These are phyloP conservation scores for Veloporphyrellus conicus DNA, from an alignment of 1,284 basidiomycete species.

Conservation along the genomic window DNA sequence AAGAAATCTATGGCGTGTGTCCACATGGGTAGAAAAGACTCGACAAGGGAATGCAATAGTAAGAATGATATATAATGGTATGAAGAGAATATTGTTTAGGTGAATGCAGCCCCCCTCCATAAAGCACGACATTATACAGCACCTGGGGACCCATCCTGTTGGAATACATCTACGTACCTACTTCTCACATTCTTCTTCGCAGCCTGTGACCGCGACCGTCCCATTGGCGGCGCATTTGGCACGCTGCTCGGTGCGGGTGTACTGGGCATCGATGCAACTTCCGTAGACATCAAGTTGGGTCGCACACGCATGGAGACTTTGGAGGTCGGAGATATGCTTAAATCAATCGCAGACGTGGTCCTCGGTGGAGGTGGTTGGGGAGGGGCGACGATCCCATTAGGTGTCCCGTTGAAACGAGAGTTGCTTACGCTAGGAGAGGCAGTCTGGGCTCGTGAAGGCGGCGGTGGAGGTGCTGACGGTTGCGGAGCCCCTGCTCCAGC, in stretches of 20 bases:
- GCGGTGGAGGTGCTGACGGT: conserved; percentile 45
- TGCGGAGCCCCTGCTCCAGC: conserved; percentile 46
- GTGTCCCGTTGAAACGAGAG: conserved; percentile 26
- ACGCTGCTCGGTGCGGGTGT: conserved; percentile 32
- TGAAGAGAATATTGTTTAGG: conserved; percentile 11
- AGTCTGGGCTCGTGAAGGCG: conserved; percentile 65
- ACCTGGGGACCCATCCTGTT: conserved; percentile 41
- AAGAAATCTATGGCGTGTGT: conserved; percentile 3
- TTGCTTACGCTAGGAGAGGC: conserved; percentile 63
- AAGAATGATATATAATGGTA: conserved; percentile 20
- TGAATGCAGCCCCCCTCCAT: background rate
- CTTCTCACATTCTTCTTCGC: conserved; percentile 71
- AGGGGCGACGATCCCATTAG: conserved; percentile 23
- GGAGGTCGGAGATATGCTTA: conserved; percentile 47
- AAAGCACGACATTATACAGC: conserved; percentile 11
- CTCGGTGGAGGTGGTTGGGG: conserved; percentile 47
- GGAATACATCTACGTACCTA: conserved; percentile 85
- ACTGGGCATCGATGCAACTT: conserved; percentile 31
- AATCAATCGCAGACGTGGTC: conserved; percentile 59
- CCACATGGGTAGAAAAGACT: conserved; percentile 29
- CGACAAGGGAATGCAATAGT: conserved; percentile 20
- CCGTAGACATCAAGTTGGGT: conserved; percentile 60
- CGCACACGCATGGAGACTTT: conserved; percentile 54
- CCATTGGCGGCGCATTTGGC: conserved; percentile 44
- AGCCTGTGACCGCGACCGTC: conserved; percentile 58